Evolutionary conservation across 441 rosid genomes (phyloP).

Genomic region (Croton setiger): DNA sequence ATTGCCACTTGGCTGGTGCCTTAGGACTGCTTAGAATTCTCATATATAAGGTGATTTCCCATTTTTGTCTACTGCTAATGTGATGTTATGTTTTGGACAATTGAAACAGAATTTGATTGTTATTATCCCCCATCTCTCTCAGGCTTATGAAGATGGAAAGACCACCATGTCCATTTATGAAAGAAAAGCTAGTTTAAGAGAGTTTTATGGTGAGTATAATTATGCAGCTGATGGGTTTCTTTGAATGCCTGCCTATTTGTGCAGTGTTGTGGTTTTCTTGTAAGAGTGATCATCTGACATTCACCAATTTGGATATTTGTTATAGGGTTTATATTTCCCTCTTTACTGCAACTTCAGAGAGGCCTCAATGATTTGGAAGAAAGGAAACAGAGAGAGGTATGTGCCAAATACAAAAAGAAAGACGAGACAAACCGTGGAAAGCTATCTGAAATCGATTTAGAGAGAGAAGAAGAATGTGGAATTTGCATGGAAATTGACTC

Average conservation of each 20-base stretch:
- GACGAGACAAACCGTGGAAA: conserved; percentile 60
- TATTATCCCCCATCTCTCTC: conserved; percentile 10
- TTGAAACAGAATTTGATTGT: not conserved
- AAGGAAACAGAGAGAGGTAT: conserved; percentile 38
- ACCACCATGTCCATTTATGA: conserved; percentile 57
- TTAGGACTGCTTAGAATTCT: conserved; percentile 88
- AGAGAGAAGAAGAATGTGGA: conserved; percentile 95
- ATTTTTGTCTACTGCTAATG: not conserved
- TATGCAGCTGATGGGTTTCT: not conserved
- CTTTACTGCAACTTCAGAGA: conserved; percentile 64
- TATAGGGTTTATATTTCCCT: conserved; percentile 86
- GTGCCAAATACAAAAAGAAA: conserved; percentile 43
- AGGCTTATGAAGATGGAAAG: conserved; percentile 73
- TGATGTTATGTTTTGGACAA: not conserved
- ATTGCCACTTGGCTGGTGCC: conserved; percentile 81
- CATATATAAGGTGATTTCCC: conserved; percentile 60
- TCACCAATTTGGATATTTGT: conserved; percentile 12
- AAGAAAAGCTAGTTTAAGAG: conserved; percentile 81
- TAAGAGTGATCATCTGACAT: not conserved
- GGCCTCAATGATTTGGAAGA: conserved; percentile 45
- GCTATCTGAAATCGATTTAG: conserved; percentile 54
- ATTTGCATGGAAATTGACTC: conserved; percentile 89
- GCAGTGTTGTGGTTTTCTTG: not conserved
- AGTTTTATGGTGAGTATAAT: conserved; percentile 67
- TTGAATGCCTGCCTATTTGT: not conserved